Evolutionary conservation across 2,329 filamentous ascomycete genomes (phyloP).

Genomic region (Calonectria pseudoturangicola): DNA sequence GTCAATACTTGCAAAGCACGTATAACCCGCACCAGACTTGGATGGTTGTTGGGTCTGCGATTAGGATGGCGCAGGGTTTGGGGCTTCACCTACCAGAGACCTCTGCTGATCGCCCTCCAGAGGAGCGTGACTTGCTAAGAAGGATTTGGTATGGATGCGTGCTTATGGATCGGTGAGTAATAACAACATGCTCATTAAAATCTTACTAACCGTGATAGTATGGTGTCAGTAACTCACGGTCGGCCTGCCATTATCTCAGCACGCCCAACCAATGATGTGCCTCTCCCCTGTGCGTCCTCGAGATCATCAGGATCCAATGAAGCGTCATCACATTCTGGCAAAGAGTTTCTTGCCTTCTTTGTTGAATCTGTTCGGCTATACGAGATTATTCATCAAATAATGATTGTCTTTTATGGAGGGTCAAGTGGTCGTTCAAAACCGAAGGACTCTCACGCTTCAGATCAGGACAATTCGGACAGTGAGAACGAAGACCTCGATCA

Average conservation of each 20-base stretch:
- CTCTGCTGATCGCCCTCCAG: conserved; percentile 47
- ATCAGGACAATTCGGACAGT: conserved; percentile 26
- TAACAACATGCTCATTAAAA: background rate
- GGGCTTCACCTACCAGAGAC: conserved; percentile 66
- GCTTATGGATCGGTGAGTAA: conserved; percentile 61
- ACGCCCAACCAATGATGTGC: conserved; percentile 52
- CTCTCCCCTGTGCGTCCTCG: conserved; percentile 48
- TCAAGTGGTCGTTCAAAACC: conserved; percentile 32
- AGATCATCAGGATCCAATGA: background rate
- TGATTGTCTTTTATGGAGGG: conserved; percentile 55
- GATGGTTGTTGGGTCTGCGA: conserved; percentile 68
- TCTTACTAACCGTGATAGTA: conserved; percentile 47
- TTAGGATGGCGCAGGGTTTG: conserved; percentile 67
- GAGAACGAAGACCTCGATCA: conserved; percentile 56
- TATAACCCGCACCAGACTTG: conserved; percentile 68
- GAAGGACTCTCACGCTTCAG: conserved; percentile 27
- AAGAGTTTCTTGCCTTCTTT: conserved; percentile 56
- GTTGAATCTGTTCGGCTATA: conserved; percentile 60
- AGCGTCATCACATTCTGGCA: background rate
- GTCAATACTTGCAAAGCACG: conserved; percentile 69
- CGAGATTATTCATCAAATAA: conserved; percentile 60
- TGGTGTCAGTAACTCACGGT: conserved; percentile 61
- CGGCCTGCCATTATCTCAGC: conserved; percentile 60
- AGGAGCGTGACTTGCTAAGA: conserved; percentile 54
- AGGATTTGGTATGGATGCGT: conserved; percentile 62